These are phyloP conservation scores for Talaromyces sp. DNA, from an alignment of 2,329 filamentous ascomycete genomes.

Conservation along the genomic window DNA sequence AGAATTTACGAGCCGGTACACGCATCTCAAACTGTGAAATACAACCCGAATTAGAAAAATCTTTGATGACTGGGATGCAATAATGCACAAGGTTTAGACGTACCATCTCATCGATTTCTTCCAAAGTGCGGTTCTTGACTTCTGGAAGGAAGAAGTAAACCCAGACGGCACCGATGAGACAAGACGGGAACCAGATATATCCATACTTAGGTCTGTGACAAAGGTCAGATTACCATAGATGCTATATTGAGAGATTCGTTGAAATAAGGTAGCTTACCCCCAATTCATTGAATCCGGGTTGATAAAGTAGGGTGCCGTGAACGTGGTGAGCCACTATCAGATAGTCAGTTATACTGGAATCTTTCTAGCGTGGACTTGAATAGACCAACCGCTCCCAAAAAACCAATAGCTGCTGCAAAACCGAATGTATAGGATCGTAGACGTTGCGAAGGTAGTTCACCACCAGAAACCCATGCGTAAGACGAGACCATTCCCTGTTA, in stretches of 20 bases:
- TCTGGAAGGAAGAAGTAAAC: slow-evolving; percentile 53
- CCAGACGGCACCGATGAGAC: slow-evolving; percentile 21
- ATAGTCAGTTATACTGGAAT: neutral
- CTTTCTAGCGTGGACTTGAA: neutral
- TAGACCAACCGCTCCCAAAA: slow-evolving; percentile 45
- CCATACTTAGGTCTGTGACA: slow-evolving; percentile 48
- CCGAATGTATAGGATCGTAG: slow-evolving; percentile 58
- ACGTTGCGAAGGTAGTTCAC: slow-evolving; percentile 56
- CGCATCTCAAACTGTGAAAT: neutral
- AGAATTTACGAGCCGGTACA: neutral
- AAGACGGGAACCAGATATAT: slow-evolving; percentile 50
- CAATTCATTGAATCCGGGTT: slow-evolving; percentile 53
- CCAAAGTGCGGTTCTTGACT: slow-evolving; percentile 52
- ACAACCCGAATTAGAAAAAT: neutral
- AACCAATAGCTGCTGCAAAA: slow-evolving; percentile 52
- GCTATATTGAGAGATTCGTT: no score
- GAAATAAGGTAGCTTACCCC: slow-evolving; percentile 34
- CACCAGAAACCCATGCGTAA: slow-evolving; percentile 57
- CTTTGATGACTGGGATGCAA: neutral
- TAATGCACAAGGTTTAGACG: slow-evolving; percentile 10
- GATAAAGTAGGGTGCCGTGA: slow-evolving; percentile 60
- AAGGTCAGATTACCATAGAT: no score
- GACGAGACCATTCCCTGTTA: slow-evolving; percentile 44
- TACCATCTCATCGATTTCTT: slow-evolving; percentile 57
- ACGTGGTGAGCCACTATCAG: slow-evolving; percentile 51